Percentiles rank a stretch among this genome's conserved stretches.
Evolutionary conservation across 1,284 basidiomycete species (phyloP).

Genomic region (Entoloma clypeatum): DNA sequence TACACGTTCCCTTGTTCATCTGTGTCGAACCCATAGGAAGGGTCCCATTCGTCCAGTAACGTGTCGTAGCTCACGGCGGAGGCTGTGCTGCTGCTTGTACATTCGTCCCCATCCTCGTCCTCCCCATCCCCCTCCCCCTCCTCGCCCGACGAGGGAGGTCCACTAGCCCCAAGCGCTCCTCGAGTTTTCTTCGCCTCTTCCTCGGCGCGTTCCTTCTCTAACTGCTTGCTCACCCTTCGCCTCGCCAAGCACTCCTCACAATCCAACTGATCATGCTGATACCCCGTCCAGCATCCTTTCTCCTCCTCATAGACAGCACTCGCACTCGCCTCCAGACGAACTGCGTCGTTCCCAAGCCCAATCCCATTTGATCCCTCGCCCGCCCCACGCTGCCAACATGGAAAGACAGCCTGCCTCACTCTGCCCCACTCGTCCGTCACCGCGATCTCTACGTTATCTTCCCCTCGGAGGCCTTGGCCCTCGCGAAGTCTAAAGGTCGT

Average conservation of each 20-base stretch:
- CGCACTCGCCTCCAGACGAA: neutral
- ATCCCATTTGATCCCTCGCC: too few species aligned
- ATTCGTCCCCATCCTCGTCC: slow-evolving; percentile 6
- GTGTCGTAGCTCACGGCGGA: slow-evolving; percentile 12
- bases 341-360: too few species aligned
- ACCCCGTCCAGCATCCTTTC: neutral
- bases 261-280: too few species aligned
- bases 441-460: too few species aligned
- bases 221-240: neutral
- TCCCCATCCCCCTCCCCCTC: slow-evolving; percentile 10
- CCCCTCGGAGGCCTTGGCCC: too few species aligned
- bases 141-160: slow-evolving; percentile 1
- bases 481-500: too few species aligned
- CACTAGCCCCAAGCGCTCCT: slow-evolving; percentile 14
- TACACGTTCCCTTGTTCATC: slow-evolving; percentile 10
- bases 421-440: too few species aligned
- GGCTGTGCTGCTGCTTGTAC: too few species aligned
- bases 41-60: neutral
- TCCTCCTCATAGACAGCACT: slow-evolving; percentile 2
- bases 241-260: too few species aligned
- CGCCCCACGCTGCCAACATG: too few species aligned
- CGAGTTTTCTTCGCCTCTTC: slow-evolving; percentile 4
- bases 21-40: neutral
- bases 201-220: neutral
- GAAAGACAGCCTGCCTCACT: too few species aligned